phyloP scores from a whole-genome alignment of 208 protist genomes.

The Wallacemonas sp. region DNA sequence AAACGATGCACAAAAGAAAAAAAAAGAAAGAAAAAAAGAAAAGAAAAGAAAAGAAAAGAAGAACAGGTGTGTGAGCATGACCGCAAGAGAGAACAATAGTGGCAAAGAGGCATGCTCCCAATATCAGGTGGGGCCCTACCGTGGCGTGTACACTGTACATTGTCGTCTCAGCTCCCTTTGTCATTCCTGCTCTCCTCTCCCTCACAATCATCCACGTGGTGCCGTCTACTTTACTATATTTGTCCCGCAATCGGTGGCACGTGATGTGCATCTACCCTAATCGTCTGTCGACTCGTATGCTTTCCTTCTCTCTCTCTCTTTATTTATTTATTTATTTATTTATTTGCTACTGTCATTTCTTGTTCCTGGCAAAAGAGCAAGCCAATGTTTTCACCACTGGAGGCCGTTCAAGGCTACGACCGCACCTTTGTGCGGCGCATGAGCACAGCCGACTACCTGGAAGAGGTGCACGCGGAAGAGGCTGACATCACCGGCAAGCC shows the following conservation, averaged over 20 bases:
- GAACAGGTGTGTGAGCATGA: neutral
- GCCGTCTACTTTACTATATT: neutral
- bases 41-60: neutral
- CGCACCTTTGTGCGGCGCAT: slow-evolving; percentile 68
- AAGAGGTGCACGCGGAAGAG: slow-evolving; percentile 55
- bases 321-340: neutral
- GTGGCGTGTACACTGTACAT: too few species aligned
- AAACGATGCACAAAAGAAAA: neutral
- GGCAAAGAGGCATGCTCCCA: too few species aligned
- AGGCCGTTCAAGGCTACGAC: slow-evolving; percentile 77
- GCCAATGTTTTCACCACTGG: slow-evolving; percentile 65
- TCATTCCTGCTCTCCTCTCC: neutral
- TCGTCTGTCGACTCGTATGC: neutral
- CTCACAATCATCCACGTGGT: neutral
- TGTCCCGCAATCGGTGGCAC: too few species aligned
- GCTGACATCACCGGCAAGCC: slow-evolving; percentile 15
- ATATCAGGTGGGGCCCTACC: too few species aligned
- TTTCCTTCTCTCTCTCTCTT: neutral
- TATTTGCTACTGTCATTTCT: neutral
- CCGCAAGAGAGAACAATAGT: too few species aligned
- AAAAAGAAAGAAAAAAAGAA: neutral
- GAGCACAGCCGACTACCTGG: slow-evolving; percentile 58
- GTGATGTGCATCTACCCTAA: neutral
- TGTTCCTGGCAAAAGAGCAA: too few species aligned
- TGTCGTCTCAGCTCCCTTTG: too few species aligned